Evolutionary conservation across 495 filamentous ascomycete genomes (phyloP), one percentile per base, ranked within the genome.

Genomic region (Tuber calosporum): DNA sequence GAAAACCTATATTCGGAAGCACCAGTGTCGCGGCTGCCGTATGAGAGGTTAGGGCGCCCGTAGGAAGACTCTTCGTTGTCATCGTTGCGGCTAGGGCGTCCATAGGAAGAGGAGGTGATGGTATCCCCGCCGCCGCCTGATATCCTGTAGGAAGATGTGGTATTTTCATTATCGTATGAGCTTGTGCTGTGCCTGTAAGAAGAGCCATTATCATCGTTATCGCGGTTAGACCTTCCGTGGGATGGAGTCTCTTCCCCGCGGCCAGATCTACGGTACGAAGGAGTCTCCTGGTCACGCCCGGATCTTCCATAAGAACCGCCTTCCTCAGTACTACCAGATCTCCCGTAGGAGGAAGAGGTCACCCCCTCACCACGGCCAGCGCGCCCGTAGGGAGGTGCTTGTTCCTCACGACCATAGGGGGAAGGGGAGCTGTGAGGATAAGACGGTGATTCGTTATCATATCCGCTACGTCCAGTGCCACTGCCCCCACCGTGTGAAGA

Each of bases 381-480:
- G 45, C 22, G 45, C 22, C 20, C 20, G 45, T n/a, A 53, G 22
- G 45, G n/a, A n/a, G 20, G 19, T n/a, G 22, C 7, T n/a, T 53
- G 45, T n/a, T 53, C 45, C 30, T 73, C 70, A 9, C 73, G 74
- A n/a, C 70, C 75, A 22, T 77, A 76, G 40, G 58, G 53, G 3
- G 73, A 71, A 4, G 53, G 30, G 20, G 42, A 74, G 11, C 30
- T 7, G 19, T 22, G 45, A 17, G 45, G 22, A 53, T 53, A n/a
- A 53, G 45, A 53, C 45, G 45, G 8, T n/a, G 45, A 53, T n/a
- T 53, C 45, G 22, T 53, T 53, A 53, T n/a, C 45, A 53, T 53
- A 53, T 53, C 20, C 20, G 45, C 45, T 4, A 30, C 66, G 37
- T 40, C 42, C 62, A 37, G 69, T 38, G 4, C 48, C 67, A 22